phyloP scores from a whole-genome alignment of 257 asterid species.

The Thymus mandschuricus region DNA sequence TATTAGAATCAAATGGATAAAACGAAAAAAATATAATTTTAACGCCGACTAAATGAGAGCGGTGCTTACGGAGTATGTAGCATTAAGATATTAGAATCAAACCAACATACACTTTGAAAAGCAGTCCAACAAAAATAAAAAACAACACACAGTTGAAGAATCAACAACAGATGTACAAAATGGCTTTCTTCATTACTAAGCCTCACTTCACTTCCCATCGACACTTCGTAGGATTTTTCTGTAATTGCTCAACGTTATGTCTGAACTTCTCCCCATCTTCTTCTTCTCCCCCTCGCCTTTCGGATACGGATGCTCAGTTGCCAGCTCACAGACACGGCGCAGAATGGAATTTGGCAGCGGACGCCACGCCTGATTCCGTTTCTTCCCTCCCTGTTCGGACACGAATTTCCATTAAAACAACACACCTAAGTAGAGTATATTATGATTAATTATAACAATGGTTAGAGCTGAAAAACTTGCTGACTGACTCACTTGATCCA shows the following conservation, averaged over 20 bases:
- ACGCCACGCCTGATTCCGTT: constrained; percentile 85
- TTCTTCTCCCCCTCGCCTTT: constrained; percentile 46
- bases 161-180: not conserved
- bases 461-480: constrained; percentile 39
- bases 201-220: constrained; percentile 30
- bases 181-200: not conserved
- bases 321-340: constrained; percentile 75
- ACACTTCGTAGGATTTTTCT: constrained; percentile 51
- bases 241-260: constrained; percentile 53
- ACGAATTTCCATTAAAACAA: not conserved
- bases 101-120: not conserved
- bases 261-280: constrained; percentile 38
- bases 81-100: too few species aligned
- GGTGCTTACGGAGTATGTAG: too few species aligned
- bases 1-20: too few species aligned
- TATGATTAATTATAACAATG: too few species aligned
- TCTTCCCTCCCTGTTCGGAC: constrained; percentile 63
- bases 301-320: constrained; percentile 78
- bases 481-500: constrained; percentile 49
- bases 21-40: too few species aligned
- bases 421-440: too few species aligned
- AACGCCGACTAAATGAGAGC: too few species aligned
- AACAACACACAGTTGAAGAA: too few species aligned
- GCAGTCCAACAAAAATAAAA: too few species aligned
- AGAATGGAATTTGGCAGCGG: constrained; percentile 82